Evolutionary conservation across 805 yeast genomes (phyloP).

Genomic region (Candida khao-thaluensis): DNA sequence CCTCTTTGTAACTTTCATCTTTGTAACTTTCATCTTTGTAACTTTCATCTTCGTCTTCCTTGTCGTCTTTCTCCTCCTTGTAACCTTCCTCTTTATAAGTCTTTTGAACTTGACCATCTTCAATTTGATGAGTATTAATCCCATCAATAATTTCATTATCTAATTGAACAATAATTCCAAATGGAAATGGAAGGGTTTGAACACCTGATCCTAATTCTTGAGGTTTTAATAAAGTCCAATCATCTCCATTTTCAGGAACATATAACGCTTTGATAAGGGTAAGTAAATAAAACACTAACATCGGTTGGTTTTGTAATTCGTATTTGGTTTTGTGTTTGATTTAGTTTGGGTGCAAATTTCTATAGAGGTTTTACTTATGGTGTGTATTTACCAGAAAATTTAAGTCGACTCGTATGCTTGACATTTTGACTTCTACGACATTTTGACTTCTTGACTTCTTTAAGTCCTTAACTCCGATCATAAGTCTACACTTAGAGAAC

Average conservation of each 20-base stretch:
- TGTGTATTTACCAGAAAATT: too few species aligned
- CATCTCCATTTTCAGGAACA: slow-evolving; percentile 32
- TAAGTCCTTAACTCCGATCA: too few species aligned
- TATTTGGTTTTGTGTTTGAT: background rate
- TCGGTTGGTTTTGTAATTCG: background rate
- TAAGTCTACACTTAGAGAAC: too few species aligned
- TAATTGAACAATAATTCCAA: slow-evolving; percentile 34
- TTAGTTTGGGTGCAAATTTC: background rate
- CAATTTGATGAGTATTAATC: slow-evolving; percentile 19
- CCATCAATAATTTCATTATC: slow-evolving; percentile 19
- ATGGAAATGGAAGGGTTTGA: slow-evolving; percentile 30
- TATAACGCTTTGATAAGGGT: slow-evolving; percentile 10
- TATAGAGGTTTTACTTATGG: too few species aligned
- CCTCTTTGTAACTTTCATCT: background rate
- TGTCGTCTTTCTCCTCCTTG: background rate
- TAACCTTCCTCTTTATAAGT: background rate
- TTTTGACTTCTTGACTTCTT: too few species aligned
- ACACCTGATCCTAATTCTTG: slow-evolving; percentile 19
- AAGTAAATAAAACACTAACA: slow-evolving; percentile 4
- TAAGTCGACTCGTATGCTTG: too few species aligned
- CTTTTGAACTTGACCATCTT: slow-evolving; percentile 32
- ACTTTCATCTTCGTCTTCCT: background rate
- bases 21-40: background rate
- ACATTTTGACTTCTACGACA: too few species aligned
- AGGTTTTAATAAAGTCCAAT: slow-evolving; percentile 36